A percentile compares a stretch with the other conserved stretches of the same genome.
These are phyloP conservation scores for Neonectria hederae DNA, from an alignment of 2,329 filamentous ascomycete species.

Conservation along the genomic window DNA sequence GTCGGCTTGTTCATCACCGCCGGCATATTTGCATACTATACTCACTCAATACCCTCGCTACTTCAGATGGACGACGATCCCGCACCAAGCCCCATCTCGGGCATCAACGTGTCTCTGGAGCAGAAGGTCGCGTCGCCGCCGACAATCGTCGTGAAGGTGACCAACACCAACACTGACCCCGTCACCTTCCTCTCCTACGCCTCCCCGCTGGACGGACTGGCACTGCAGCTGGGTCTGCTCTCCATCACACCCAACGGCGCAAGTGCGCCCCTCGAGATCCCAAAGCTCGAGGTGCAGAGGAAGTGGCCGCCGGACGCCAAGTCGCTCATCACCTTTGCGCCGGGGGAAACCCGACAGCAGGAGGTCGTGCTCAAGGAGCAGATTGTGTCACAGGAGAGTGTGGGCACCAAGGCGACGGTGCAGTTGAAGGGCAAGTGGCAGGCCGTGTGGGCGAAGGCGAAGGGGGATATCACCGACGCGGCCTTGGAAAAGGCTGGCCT, in stretches of 20 bases:
- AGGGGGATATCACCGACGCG: constrained; percentile 33
- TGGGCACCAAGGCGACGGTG: constrained; percentile 47
- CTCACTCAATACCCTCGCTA: constrained; percentile 21
- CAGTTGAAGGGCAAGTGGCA: constrained; percentile 51
- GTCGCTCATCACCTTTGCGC: constrained; percentile 50
- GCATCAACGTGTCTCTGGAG: constrained; percentile 47
- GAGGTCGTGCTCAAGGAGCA: constrained; percentile 51
- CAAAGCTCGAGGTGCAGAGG: constrained; percentile 50
- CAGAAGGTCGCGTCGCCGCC: constrained; percentile 49
- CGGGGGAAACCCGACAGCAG: constrained; percentile 48
- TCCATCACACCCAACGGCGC: constrained; percentile 50
- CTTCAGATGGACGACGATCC: constrained; percentile 25
- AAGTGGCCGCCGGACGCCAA: constrained; percentile 53
- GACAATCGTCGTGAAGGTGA: constrained; percentile 50
- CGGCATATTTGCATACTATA: constrained; percentile 34
- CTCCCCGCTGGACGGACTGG: constrained; percentile 56
- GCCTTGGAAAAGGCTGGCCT: constrained; percentile 31
- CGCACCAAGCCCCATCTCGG: constrained; percentile 27
- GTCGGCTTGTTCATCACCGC: constrained; percentile 34
- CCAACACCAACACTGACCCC: constrained; percentile 50
- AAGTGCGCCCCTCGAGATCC: constrained; percentile 48
- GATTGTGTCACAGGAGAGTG: constrained; percentile 47
- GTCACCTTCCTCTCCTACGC: constrained; percentile 56
- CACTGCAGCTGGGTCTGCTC: constrained; percentile 53
- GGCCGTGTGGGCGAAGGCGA: constrained; percentile 43